These are phyloP conservation scores for Davidsoniella neocaledoniae DNA, from an alignment of 2,329 filamentous ascomycete genomes.

Conservation along the genomic window DNA sequence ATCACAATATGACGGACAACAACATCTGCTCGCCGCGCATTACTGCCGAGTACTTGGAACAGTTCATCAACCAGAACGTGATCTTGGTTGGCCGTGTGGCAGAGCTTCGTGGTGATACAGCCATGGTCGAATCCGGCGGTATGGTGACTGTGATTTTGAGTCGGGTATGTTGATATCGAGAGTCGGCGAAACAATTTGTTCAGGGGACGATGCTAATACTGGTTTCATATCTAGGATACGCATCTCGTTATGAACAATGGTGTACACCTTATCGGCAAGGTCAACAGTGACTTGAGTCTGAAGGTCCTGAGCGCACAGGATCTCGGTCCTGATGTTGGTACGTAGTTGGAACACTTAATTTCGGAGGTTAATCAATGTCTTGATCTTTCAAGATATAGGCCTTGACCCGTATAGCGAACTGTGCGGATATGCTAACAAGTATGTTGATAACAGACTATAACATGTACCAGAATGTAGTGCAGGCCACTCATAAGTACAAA, in stretches of 20 bases:
- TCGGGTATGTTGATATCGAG: conserved; percentile 33
- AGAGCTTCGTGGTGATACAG: conserved; percentile 64
- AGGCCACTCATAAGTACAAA: conserved; percentile 67
- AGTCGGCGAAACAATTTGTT: not conserved
- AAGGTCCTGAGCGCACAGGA: conserved; percentile 54
- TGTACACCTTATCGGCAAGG: conserved; percentile 65
- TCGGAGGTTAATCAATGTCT: not conserved
- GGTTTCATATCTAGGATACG: conserved; percentile 35
- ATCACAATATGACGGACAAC: conserved; percentile 37
- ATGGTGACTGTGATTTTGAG: conserved; percentile 59
- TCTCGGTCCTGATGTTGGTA: conserved; percentile 53
- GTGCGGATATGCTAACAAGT: not conserved
- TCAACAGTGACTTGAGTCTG: conserved; percentile 54
- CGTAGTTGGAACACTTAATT: conserved; percentile 19
- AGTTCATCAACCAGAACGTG: conserved; percentile 58
- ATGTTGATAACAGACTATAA: conserved; percentile 43
- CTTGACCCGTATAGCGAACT: not conserved
- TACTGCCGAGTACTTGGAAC: conserved; percentile 61
- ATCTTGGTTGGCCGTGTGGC: conserved; percentile 75
- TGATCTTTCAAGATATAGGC: not conserved
- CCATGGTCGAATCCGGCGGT: conserved; percentile 65
- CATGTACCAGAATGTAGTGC: conserved; percentile 52
- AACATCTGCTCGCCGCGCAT: conserved; percentile 57
- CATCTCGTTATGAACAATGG: conserved; percentile 54
- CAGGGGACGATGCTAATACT: not conserved